These are phyloP conservation scores for Dalbergia cultrata DNA, from an alignment of 306 rosid genomes.

Conservation along the genomic window DNA sequence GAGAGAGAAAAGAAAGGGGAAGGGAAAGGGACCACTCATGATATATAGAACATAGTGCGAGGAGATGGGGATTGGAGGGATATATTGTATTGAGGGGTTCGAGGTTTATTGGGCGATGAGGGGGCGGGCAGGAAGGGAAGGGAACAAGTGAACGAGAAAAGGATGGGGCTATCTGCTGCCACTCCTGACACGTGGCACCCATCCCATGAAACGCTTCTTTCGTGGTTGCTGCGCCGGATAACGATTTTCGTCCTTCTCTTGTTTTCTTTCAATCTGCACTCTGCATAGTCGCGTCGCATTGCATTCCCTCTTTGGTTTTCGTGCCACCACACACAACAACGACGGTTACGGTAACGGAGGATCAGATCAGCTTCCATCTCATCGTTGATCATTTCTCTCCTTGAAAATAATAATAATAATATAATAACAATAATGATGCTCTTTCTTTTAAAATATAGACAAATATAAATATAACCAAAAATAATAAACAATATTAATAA, in stretches of 20 bases:
- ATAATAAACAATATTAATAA: too few species aligned
- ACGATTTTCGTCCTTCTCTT: constrained; percentile 54
- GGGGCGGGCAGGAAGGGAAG: neutral
- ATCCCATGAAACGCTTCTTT: constrained; percentile 30
- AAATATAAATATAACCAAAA: too few species aligned
- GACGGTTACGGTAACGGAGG: neutral
- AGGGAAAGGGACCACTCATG: too few species aligned
- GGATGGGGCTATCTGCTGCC: constrained; percentile 50
- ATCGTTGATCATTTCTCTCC: too few species aligned
- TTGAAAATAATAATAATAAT: too few species aligned
- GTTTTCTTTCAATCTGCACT: neutral
- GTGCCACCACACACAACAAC: too few species aligned
- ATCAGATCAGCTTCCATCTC: too few species aligned
- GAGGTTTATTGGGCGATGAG: constrained; percentile 24
- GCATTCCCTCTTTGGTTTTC: neutral
- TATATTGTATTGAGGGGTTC: constrained; percentile 44
- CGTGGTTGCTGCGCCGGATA: constrained; percentile 60
- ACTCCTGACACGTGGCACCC: constrained; percentile 59
- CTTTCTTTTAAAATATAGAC: too few species aligned
- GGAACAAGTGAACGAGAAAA: constrained; percentile 3
- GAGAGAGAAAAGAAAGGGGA: too few species aligned
- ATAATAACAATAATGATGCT: too few species aligned
- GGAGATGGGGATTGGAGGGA: too few species aligned
- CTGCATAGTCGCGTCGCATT: neutral
- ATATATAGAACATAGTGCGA: too few species aligned